Base-by-base conservation (phyloP, 495 filamentous ascomycete species). In the Pyronema omphalodes region DNA sequence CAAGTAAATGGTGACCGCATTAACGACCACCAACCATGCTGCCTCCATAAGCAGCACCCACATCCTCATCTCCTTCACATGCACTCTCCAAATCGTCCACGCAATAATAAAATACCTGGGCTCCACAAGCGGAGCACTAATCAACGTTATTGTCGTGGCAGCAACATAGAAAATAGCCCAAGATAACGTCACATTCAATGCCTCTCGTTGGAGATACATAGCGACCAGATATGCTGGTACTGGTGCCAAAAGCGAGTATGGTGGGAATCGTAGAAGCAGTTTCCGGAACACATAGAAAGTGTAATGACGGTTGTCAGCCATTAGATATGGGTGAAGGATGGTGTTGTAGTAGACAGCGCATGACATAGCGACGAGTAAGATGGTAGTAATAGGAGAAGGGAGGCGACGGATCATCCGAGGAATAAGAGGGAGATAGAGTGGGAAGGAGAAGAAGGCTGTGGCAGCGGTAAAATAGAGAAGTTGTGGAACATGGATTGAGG, bases 281-380 rank as follows among this genome's bases (percentile, higher is more conserved):
- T 93, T 76, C 0, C 86, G 82, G 71, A 98, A 96, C 54, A 91
- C 72, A 67, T 98, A 98, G 69, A 98, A 98, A 53, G 91, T 77
- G 70, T 94, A 98, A 66, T 96, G 93, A 2, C 91, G 74, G 68
- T 98, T 98, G 66, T 98, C 91, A 33, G 91, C 91, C 3, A 96
- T 75, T 0, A 89, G 93, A 60, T 95, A 98, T 0, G 91, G 91
- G 65, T 98, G 91, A 51, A 98, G 78, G 55, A 93, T 79, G 39
- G 91, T 96, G 72, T 95, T 96, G 73, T 72, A 81, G 57, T 79
- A 74, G 19, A 93, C 76, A 8, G 83, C 72, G 4, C 66, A 61
- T 18, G 79, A 63, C 56, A 82, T 77, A 6, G 71, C 37, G 3
- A 63, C 66, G 1, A 80, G 55, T 19, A 73, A 29, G 12, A 50